Conservation (phyloP, 139 green algal genomes). For the Diplosphaera chodatii region DNA sequence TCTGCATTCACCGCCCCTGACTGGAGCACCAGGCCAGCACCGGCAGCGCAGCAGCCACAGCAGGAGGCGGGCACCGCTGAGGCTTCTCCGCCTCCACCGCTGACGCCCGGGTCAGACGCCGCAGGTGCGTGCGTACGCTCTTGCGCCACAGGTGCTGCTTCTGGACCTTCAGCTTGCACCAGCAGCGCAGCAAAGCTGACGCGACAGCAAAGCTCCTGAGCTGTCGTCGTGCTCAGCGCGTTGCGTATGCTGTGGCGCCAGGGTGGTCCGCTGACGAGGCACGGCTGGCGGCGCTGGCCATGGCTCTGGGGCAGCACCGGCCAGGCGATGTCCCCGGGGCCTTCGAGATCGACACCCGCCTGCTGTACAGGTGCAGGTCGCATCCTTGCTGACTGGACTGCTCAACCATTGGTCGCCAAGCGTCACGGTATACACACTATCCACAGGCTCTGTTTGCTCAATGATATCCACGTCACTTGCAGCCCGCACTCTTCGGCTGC, state of each 20-base stretch:
- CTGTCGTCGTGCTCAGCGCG: too few species aligned
- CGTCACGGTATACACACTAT: background rate
- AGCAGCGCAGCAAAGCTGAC: too few species aligned
- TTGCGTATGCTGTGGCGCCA: background rate
- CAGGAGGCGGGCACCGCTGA: too few species aligned
- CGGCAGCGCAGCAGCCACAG: too few species aligned
- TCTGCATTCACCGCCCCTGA: too few species aligned
- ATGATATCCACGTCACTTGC: background rate
- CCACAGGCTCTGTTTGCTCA: background rate
- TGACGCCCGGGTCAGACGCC: too few species aligned
- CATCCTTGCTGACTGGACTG: background rate
- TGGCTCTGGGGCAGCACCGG: background rate
- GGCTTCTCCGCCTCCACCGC: too few species aligned
- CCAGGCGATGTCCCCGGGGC: background rate
- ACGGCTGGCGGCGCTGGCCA: background rate
- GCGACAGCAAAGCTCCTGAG: too few species aligned
- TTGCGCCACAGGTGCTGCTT: too few species aligned
- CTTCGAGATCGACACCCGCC: slow-evolving; percentile 19
- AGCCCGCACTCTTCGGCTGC: background rate
- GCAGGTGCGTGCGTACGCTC: too few species aligned
- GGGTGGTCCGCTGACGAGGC: background rate
- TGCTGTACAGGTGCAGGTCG: slow-evolving; percentile 9
- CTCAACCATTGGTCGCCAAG: background rate
- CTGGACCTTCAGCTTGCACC: too few species aligned
- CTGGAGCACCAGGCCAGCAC: too few species aligned